Conservation (phyloP, 148 eudicot species). For the Fallopia convolvulus region DNA sequence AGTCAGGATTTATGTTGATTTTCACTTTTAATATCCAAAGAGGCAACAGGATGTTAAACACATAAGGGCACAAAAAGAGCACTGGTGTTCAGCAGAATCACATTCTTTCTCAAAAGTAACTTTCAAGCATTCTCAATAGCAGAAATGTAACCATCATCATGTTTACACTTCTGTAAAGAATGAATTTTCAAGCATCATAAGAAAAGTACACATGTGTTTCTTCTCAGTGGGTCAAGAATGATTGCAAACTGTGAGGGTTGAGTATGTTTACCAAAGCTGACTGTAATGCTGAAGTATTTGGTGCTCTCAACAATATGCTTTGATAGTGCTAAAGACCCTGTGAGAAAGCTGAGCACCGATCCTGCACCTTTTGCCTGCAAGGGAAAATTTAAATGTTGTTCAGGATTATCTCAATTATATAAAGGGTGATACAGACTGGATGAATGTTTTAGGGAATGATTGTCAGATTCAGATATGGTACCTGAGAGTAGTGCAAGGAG, state of each 20-base stretch:
- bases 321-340: conserved; percentile 83
- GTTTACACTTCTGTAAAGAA: background rate
- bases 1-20: background rate
- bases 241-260: background rate
- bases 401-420: background rate
- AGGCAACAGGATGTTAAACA: background rate
- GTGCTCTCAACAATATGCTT: conserved; percentile 78
- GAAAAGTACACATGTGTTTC: background rate
- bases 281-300: conserved; percentile 86
- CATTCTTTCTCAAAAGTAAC: background rate
- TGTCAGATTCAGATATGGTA: conserved; percentile 13
- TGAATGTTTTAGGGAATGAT: background rate
- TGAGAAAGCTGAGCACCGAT: conserved; percentile 88
- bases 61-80: background rate
- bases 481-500: conserved; percentile 79
- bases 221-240: background rate
- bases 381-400: background rate
- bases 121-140: background rate
- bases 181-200: background rate
- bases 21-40: background rate
- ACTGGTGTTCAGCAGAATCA: background rate
- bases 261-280: conserved; percentile 79
- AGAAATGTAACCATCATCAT: background rate
- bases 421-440: background rate
- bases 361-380: conserved; percentile 98